These are phyloP conservation scores for Nannizziopsis arthrosporioides DNA, from an alignment of 2,329 filamentous ascomycete genomes.

Conservation along the genomic window DNA sequence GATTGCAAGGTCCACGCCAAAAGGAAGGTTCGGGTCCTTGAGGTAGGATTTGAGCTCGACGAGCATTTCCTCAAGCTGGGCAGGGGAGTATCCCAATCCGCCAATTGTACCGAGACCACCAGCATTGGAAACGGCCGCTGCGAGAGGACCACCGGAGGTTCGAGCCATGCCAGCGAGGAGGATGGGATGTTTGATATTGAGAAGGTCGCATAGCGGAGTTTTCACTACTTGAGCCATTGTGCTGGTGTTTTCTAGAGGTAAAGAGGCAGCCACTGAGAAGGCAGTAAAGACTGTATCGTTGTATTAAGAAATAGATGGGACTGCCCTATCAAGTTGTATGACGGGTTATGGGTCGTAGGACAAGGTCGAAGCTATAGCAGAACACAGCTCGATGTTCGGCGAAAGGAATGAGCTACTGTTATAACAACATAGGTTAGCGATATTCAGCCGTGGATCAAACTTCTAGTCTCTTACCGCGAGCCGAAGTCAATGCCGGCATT, in stretches of 20 bases:
- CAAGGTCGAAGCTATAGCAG: too few relatives aligned
- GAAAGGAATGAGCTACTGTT: too few relatives aligned
- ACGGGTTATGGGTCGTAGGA: too few relatives aligned
- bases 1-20: conserved; percentile 82
- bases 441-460: background rate
- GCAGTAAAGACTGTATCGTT: background rate
- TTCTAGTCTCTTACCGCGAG: background rate
- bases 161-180: conserved; percentile 90
- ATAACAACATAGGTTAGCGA: background rate
- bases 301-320: too few relatives aligned
- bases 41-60: conserved; percentile 73
- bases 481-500: background rate
- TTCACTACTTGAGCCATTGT: conserved; percentile 41
- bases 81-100: conserved; percentile 57
- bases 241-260: background rate
- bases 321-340: too few relatives aligned
- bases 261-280: background rate
- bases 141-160: conserved; percentile 64
- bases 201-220: conserved; percentile 65
- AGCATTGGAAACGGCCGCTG: conserved; percentile 78
- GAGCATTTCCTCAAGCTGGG: conserved; percentile 67
- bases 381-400: too few relatives aligned
- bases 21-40: conserved; percentile 55
- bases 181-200: conserved; percentile 78
- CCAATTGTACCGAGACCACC: conserved; percentile 61